Evolutionary conservation across 225 moss, liverwort and hornwort species (phyloP).

Genomic region (Straminergon stramineum): DNA sequence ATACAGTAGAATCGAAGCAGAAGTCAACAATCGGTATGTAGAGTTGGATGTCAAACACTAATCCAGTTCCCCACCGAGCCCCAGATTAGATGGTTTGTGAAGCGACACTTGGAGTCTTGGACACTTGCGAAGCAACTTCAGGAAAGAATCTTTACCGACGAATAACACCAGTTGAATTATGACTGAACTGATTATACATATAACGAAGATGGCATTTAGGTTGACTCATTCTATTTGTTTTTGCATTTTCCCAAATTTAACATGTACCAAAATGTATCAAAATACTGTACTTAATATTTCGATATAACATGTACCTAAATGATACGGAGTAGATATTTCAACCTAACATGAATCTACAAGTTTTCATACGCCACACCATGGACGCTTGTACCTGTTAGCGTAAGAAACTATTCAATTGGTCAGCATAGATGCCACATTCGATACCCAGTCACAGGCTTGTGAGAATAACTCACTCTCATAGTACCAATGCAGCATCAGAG

Average conservation of each 20-base stretch:
- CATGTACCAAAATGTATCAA: no score
- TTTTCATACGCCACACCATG: neutral
- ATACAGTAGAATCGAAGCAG: neutral
- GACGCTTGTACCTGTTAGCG: neutral
- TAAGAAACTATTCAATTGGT: neutral
- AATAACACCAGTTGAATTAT: neutral
- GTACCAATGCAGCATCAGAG: neutral
- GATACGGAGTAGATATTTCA: neutral
- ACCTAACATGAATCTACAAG: neutral
- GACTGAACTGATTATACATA: neutral
- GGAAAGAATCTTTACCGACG: neutral
- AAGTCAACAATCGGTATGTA: neutral
- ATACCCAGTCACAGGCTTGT: neutral
- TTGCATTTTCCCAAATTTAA: neutral
- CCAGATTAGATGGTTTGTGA: neutral
- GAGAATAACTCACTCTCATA: neutral
- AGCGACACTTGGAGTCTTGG: neutral
- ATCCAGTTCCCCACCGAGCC: neutral
- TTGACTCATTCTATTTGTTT: neutral
- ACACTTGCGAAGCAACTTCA: neutral
- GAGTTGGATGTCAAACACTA: neutral
- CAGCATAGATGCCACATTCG: neutral
- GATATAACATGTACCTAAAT: neutral
- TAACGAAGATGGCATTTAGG: neutral
- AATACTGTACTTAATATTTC: no score